Conservation (phyloP, 1,284 basidiomycete species). For the Phellopilus nigrolimitatus region DNA sequence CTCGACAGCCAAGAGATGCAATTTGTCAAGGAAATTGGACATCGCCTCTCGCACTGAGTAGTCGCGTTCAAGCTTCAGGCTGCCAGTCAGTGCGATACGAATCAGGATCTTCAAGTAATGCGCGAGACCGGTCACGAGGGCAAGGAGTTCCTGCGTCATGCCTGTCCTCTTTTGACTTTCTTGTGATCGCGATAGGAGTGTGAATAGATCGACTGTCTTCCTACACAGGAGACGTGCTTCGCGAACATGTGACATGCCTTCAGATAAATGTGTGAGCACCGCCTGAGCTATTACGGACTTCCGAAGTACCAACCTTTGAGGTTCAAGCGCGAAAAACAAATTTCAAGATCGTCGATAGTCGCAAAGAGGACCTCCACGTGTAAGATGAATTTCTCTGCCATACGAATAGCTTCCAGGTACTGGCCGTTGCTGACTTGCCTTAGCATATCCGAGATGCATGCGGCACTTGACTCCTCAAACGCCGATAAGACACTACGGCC, state of each 20-base stretch:
- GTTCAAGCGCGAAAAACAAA: slow-evolving; percentile 76
- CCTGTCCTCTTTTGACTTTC: slow-evolving; percentile 87
- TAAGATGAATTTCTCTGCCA: slow-evolving; percentile 98
- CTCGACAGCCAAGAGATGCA: slow-evolving; percentile 88
- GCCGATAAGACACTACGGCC: slow-evolving; percentile 86
- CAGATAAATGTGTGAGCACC: too few relatives aligned
- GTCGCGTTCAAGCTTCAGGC: slow-evolving; percentile 93
- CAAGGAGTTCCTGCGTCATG: slow-evolving; percentile 95
- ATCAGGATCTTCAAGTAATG: slow-evolving; percentile 99
- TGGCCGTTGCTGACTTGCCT: slow-evolving; percentile 94
- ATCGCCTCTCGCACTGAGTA: slow-evolving; percentile 80
- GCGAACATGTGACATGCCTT: slow-evolving; percentile 96
- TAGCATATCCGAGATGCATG: slow-evolving; percentile 99
- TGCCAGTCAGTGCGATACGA: slow-evolving; percentile 93
- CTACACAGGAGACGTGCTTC: slow-evolving; percentile 98
- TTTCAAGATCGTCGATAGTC: slow-evolving; percentile 94
- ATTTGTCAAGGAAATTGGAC: slow-evolving; percentile 84
- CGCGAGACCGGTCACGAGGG: slow-evolving; percentile 96
- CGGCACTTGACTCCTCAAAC: slow-evolving; percentile 98
- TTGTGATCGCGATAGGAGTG: slow-evolving; percentile 93
- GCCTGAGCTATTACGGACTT: background rate
- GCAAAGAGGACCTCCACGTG: slow-evolving; percentile 98
- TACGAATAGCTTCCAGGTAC: slow-evolving; percentile 93
- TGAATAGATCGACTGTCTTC: slow-evolving; percentile 98
- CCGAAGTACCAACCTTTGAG: slow-evolving; percentile 68